Conservation (phyloP, 2,329 filamentous ascomycete species). For the Seiridium unicorne region DNA sequence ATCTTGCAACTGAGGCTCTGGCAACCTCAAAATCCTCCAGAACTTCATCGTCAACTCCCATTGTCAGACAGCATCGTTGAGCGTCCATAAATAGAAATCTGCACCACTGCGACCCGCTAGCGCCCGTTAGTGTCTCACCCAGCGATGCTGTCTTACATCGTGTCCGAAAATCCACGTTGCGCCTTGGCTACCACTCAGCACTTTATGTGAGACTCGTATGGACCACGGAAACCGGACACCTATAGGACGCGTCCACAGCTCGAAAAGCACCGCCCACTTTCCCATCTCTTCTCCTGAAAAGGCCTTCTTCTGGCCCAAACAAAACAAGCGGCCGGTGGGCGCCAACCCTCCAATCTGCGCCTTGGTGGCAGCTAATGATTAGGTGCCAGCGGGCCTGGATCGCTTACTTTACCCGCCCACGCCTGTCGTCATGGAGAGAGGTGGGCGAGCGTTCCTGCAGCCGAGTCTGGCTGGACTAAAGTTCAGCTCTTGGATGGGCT, state of each 20-base stretch:
- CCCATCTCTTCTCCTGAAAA: neutral
- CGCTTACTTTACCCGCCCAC: neutral
- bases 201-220: neutral
- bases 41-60: neutral
- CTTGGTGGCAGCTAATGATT: neutral
- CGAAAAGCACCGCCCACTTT: neutral
- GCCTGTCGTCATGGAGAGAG: neutral
- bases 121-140: neutral
- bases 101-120: neutral
- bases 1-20: neutral
- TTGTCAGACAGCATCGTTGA: neutral
- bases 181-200: no score
- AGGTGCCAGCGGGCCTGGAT: neutral
- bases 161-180: neutral
- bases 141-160: neutral
- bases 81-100: neutral
- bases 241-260: neutral
- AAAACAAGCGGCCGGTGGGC: neutral
- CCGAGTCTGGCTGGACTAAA: neutral
- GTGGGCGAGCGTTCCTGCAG: neutral
- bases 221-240: neutral
- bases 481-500: neutral
- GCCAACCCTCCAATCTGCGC: neutral
- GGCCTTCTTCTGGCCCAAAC: neutral
- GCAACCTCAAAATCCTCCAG: neutral